Percentiles rank a stretch among this genome's conserved stretches.
These are phyloP conservation scores for Misopates orontium DNA, from an alignment of 257 asterid genomes.

Conservation along the genomic window DNA sequence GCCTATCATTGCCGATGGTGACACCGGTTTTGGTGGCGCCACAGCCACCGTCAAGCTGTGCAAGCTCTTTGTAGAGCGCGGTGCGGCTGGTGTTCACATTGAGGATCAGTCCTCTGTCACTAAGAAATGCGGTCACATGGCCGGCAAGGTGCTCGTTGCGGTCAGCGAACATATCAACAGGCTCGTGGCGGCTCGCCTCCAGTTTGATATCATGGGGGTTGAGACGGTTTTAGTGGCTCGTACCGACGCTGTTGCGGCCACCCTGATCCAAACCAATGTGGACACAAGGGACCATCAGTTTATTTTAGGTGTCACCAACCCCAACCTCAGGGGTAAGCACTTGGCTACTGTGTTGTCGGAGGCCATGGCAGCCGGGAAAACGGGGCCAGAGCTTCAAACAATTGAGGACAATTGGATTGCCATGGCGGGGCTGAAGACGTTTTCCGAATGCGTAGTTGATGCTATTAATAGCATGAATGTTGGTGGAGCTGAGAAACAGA, in stretches of 20 bases:
- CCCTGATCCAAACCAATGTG: constrained; percentile 82
- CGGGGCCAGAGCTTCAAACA: constrained; percentile 75
- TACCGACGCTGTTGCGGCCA: constrained; percentile 89
- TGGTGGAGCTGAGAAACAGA: constrained; percentile 57
- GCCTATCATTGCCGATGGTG: constrained; percentile 96
- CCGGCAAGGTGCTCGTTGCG: constrained; percentile 89
- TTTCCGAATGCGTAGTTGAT: constrained; percentile 72
- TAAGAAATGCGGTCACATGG: constrained; percentile 98
- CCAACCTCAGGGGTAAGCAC: constrained; percentile 59
- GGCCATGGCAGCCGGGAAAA: constrained; percentile 83
- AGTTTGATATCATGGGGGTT: constrained; percentile 91
- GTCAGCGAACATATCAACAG: constrained; percentile 87
- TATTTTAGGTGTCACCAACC: constrained; percentile 74
- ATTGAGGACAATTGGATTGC: constrained; percentile 85
- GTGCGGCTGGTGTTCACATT: constrained; percentile 97
- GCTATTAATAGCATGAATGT: constrained; percentile 56
- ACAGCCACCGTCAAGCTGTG: constrained; percentile 95
- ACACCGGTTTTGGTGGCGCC: constrained; percentile 97
- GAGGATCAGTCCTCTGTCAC: constrained; percentile 96
- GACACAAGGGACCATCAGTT: constrained; percentile 93
- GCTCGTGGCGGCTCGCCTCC: constrained; percentile 89
- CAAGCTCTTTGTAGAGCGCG: constrained; percentile 94
- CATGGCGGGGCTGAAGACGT: constrained; percentile 71
- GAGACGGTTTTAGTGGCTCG: constrained; percentile 93
- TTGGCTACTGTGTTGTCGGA: constrained; percentile 65